Conservation (phyloP, 1,284 basidiomycete species). For the Anthracocystis panici-leucophaei region DNA sequence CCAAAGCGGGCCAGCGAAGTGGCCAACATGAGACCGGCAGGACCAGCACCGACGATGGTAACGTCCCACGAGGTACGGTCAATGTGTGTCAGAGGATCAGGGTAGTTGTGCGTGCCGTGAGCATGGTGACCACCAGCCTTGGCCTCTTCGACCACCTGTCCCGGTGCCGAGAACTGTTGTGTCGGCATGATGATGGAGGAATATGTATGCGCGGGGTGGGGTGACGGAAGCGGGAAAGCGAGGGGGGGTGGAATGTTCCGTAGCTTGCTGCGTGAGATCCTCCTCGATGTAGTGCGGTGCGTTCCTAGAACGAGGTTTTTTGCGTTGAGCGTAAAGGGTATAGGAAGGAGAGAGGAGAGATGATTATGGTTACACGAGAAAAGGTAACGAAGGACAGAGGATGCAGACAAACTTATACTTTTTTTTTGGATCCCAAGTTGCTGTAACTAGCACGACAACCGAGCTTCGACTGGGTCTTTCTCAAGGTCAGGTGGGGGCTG, state of each 20-base stretch:
- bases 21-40: conserved; percentile 66
- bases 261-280: neutral
- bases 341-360: neutral
- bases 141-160: conserved; percentile 51
- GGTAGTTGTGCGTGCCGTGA: conserved; percentile 62
- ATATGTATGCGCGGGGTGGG: neutral
- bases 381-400: neutral
- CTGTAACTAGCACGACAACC: neutral
- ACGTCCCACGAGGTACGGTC: conserved; percentile 59
- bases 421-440: neutral
- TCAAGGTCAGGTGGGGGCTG: conserved; percentile 3
- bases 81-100: conserved; percentile 55
- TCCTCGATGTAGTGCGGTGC: neutral
- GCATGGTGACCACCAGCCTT: conserved; percentile 57
- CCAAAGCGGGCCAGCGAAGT: conserved; percentile 62
- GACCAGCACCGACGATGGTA: conserved; percentile 65
- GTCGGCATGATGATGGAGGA: conserved; percentile 22
- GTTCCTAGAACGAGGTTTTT: neutral
- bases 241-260: neutral
- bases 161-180: conserved; percentile 46
- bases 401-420: conserved; percentile 4
- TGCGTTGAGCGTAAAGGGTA: neutral
- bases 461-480: neutral
- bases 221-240: neutral
- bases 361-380: neutral